These are phyloP conservation scores for Phlyctochytrium bullatum DNA, from an alignment of 192 early-diverging fungal species.

Conservation along the genomic window DNA sequence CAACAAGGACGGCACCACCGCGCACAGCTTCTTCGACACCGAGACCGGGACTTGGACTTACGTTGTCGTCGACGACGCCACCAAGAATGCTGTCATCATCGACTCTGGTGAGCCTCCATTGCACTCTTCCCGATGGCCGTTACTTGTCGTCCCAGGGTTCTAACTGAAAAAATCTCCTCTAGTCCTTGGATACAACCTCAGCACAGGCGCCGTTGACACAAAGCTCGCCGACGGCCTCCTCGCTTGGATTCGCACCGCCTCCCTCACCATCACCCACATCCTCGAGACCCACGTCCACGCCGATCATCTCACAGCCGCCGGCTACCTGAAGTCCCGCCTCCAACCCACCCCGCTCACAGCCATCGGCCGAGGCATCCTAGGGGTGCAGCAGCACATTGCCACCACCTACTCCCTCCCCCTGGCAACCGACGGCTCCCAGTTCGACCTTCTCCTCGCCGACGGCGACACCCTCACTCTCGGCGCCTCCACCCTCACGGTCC, in stretches of 20 bases:
- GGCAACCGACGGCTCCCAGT: conserved; percentile 21
- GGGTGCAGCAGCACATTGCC: conserved; percentile 22
- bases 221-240: conserved; percentile 17
- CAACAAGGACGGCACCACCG: conserved; percentile 4
- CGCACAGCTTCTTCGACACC: conserved; percentile 20
- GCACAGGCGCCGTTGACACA: conserved; percentile 4
- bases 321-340: conserved; percentile 26
- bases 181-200: conserved; percentile 25
- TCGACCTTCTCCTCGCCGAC: conserved; percentile 25
- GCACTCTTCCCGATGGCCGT: too few species aligned
- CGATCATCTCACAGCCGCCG: conserved; percentile 30
- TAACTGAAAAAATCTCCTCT: too few species aligned
- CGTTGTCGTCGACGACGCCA: conserved; percentile 15
- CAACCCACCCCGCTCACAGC: conserved; percentile 9
- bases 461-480: conserved; percentile 16
- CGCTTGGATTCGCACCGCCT: neutral
- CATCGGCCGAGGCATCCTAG: conserved; percentile 23
- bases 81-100: conserved; percentile 17
- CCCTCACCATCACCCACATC: conserved; percentile 12
- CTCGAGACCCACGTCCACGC: conserved; percentile 36
- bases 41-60: conserved; percentile 15
- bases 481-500: neutral
- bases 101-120: conserved; percentile 7
- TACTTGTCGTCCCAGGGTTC: too few species aligned
- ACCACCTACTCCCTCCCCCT: conserved; percentile 13